Percentiles rank a stretch among this genome's conserved stretches.
Conservation (phyloP, 345 rosid genomes). For the Lepidium sativum region DNA sequence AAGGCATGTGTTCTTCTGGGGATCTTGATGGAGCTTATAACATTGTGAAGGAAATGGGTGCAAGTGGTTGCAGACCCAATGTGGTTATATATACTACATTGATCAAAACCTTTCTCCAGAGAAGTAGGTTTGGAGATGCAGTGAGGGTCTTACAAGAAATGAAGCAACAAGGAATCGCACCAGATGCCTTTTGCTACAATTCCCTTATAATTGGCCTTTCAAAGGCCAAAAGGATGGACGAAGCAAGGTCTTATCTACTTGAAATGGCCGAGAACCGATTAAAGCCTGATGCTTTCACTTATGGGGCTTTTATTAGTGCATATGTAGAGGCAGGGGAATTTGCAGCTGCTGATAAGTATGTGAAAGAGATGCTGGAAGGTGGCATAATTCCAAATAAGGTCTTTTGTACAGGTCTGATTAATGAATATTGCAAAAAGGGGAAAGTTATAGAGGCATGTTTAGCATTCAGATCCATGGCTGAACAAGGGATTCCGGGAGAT, state of each 20-base stretch:
- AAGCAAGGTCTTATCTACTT: constrained; percentile 46
- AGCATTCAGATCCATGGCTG: constrained; percentile 44
- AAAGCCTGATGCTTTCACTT: constrained; percentile 61
- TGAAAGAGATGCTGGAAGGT: constrained; percentile 52
- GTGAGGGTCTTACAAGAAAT: constrained; percentile 42
- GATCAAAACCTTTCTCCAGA: constrained; percentile 48
- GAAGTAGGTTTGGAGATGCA: constrained; percentile 49
- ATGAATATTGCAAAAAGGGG: constrained; percentile 60
- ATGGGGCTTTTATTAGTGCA: constrained; percentile 55
- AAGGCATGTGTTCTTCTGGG: constrained; percentile 44
- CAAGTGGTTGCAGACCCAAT: constrained; percentile 54
- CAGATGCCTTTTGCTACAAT: constrained; percentile 71
- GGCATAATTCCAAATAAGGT: constrained; percentile 56
- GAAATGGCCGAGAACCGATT: constrained; percentile 57
- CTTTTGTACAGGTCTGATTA: constrained; percentile 44
- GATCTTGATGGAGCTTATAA: constrained; percentile 42
- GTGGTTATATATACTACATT: constrained; percentile 47
- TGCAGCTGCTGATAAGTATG: constrained; percentile 47
- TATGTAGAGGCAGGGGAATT: constrained; percentile 50
- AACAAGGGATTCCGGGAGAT: constrained; percentile 42
- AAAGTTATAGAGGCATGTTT: constrained; percentile 44
- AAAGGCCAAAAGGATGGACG: constrained; percentile 66
- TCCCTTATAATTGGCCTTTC: constrained; percentile 65
- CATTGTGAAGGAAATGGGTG: constrained; percentile 48
- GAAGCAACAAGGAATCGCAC: constrained; percentile 45